Evolutionary conservation across 345 rosid species (phyloP), one percentile per base, ranked within the genome.

Genomic region (Hibiscus mutabilis): DNA sequence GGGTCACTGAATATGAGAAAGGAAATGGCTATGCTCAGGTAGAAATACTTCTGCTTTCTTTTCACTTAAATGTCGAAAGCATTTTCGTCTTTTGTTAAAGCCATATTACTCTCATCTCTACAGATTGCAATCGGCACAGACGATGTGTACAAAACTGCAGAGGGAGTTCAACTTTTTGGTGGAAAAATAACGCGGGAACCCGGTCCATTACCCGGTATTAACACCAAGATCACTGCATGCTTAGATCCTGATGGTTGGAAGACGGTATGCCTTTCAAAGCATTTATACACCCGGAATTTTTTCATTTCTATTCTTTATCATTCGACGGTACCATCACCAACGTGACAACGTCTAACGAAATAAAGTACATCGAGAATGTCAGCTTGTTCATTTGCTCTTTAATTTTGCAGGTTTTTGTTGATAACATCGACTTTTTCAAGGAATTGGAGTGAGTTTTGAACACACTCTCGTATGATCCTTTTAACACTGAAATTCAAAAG

Each of bases 171-270:
- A 79, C 77, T 86, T 55, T 85, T 70, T 78, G 97, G 99, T 14
- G 99, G 99, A 44, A 95, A 95, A 83, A 70, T 95, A 70, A 90
- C 91, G 4, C 85, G 97, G 70, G 92, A 95, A 71, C 98, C 99
- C 62, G 99, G 99, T 63, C 98, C 99, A 0, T 84, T 95, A 73
- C 99, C 98, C 71, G 98, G 97, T 65, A 90, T 95, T 77, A 90
- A 75, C 79, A 95, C 98, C 62, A 95, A 92, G 85, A 95, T 95
- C 72, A 92, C 97, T 13, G 99, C 97, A 15, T 95, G 97, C 86
- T 80, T 95, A 78, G 99, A 95, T 83, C 96, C 99, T 24, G 99
- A 95, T 64, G 97, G 98, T 71, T 95, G 99, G 99, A 95, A 95
- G 76, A 61, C 99, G 90, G 99, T 95, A 87, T 70, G 79, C 25